Conservation (phyloP, 345 rosid species). For the Eucalyptus cloeziana region DNA sequence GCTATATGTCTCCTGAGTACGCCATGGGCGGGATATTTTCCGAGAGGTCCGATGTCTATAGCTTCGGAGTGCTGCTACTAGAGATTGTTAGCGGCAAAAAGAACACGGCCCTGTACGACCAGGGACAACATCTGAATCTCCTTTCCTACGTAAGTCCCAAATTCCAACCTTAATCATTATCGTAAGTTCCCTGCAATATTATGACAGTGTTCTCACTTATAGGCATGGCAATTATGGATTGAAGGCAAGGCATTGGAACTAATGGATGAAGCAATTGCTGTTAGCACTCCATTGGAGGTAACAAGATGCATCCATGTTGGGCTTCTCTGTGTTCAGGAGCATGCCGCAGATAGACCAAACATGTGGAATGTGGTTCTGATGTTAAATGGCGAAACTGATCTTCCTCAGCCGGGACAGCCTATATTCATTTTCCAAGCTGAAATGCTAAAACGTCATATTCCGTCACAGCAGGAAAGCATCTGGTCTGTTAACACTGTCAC, state of each 20-base stretch:
- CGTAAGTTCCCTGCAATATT: neutral
- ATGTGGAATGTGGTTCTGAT: neutral
- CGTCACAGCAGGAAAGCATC: neutral
- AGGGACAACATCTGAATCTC: neutral
- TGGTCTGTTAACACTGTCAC: neutral
- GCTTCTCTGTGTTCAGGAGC: constrained; percentile 20
- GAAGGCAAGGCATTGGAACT: neutral
- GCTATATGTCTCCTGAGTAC: constrained; percentile 14
- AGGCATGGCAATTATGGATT: neutral
- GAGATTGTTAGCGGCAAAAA: constrained; percentile 7
- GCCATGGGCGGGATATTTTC: neutral
- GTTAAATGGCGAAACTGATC: neutral
- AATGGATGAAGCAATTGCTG: neutral
- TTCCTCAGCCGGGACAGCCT: neutral
- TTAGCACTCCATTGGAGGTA: neutral
- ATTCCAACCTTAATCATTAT: neutral
- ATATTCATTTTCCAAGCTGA: neutral
- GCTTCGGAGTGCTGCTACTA: constrained; percentile 8
- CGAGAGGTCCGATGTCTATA: neutral
- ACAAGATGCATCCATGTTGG: neutral
- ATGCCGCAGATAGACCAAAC: constrained; percentile 5
- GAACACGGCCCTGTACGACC: neutral
- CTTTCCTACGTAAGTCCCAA: neutral
- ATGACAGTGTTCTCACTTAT: neutral
- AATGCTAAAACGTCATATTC: neutral